Evolutionary conservation across 176 grass and related monocot species (phyloP).

Genomic region (Bromus sterilis): DNA sequence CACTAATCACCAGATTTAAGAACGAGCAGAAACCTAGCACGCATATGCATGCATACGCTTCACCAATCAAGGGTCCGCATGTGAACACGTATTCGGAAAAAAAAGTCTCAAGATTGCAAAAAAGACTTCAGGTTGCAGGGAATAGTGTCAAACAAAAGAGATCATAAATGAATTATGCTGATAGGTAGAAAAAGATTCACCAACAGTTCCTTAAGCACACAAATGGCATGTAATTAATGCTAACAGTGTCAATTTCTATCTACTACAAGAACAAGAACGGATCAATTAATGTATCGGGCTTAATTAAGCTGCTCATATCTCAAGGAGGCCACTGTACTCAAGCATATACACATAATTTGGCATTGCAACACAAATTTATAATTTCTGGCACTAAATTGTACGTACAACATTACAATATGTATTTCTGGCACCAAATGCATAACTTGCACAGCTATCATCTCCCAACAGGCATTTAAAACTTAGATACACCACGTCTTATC

Average conservation of each 20-base stretch:
- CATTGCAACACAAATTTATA: not conserved
- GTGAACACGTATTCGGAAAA: too few relatives aligned
- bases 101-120: too few relatives aligned
- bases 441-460: not conserved
- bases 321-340: not conserved
- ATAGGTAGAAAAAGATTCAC: not conserved
- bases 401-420: not conserved
- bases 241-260: not conserved
- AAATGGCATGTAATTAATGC: not conserved
- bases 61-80: too few relatives aligned
- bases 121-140: not conserved
- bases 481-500: too few relatives aligned
- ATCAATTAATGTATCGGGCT: not conserved
- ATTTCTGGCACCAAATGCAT: not conserved
- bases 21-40: too few relatives aligned
- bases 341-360: not conserved
- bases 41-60: too few relatives aligned
- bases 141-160: slow-evolving; percentile 27
- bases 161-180: not conserved
- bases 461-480: not conserved
- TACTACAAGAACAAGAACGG: not conserved
- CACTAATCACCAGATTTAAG: too few relatives aligned
- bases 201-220: not conserved
- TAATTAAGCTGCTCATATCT: not conserved
- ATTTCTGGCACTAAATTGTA: not conserved